Evolutionary conservation across 1,139 yeast genomes (phyloP).

Genomic region (Protomyces lactucae-debilis): DNA sequence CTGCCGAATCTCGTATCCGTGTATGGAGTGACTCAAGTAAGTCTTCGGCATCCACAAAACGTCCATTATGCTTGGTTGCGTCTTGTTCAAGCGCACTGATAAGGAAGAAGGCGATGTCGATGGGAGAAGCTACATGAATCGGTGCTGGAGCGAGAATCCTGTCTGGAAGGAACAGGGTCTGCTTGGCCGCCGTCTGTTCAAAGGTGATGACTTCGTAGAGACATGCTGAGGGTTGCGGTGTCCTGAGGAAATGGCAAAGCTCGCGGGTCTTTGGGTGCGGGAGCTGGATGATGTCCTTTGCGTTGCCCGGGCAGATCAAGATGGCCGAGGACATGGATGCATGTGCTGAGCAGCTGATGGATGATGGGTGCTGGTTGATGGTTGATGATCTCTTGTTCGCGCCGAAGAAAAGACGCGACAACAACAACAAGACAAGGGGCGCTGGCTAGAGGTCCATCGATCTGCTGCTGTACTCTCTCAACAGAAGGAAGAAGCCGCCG

Average conservation of each 20-base stretch:
- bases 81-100: neutral
- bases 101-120: conserved; percentile 11
- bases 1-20: neutral
- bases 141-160: conserved; percentile 8
- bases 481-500: too few species aligned
- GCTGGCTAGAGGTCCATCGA: too few species aligned
- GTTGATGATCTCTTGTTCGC: too few species aligned
- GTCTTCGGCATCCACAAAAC: conserved; percentile 10
- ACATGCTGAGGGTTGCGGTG: neutral
- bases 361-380: too few species aligned
- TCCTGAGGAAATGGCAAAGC: conserved; percentile 1
- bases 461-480: too few species aligned
- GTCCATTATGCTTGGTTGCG: neutral
- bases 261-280: conserved; percentile 11
- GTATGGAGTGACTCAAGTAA: neutral
- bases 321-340: neutral
- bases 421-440: too few species aligned
- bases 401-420: too few species aligned
- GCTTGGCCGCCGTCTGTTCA: neutral
- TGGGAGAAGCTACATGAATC: conserved; percentile 11
- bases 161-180: neutral
- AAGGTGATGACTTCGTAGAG: conserved; percentile 8
- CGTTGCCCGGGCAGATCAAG: conserved; percentile 9
- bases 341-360: neutral
- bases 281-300: conserved; percentile 7